A percentile compares a stretch with the other conserved stretches of the same genome.
These are phyloP conservation scores for Haberlea rhodopensis DNA, from an alignment of 257 asterid species.

Conservation along the genomic window DNA sequence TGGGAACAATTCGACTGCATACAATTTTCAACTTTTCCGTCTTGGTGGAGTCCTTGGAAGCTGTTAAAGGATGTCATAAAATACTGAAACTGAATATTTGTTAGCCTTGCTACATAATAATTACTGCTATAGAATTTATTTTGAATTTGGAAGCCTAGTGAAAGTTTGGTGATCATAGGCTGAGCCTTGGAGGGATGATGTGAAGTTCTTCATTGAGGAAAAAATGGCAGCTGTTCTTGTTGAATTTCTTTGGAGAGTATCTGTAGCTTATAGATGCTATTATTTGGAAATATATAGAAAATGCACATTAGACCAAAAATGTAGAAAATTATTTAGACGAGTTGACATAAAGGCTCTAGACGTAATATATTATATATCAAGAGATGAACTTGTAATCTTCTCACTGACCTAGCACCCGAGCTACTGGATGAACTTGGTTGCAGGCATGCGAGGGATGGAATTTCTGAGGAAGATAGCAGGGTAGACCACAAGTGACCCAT, in stretches of 20 bases:
- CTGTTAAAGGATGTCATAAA: not conserved
- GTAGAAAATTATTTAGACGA: not conserved
- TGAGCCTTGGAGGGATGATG: too few species aligned
- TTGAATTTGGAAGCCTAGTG: not conserved
- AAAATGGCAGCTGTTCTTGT: not conserved
- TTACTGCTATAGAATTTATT: not conserved
- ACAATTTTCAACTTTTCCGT: not conserved
- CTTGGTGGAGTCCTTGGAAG: not conserved
- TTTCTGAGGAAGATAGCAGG: constrained; percentile 35
- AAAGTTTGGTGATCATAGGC: not conserved
- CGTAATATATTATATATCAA: not conserved
- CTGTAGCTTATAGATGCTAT: not conserved
- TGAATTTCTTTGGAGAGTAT: not conserved
- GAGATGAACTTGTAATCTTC: not conserved
- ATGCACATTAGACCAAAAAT: too few species aligned
- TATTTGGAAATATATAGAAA: not conserved
- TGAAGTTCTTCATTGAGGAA: not conserved
- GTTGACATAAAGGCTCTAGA: not conserved
- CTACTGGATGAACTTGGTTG: constrained; percentile 21
- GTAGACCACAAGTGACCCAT: constrained; percentile 17
- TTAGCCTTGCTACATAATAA: not conserved
- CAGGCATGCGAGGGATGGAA: constrained; percentile 40
- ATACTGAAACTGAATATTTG: not conserved
- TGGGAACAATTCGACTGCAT: not conserved
- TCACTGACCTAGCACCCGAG: not conserved